Evolutionary conservation across 257 asterid species (phyloP).

Genomic region (Sherardia arvensis): DNA sequence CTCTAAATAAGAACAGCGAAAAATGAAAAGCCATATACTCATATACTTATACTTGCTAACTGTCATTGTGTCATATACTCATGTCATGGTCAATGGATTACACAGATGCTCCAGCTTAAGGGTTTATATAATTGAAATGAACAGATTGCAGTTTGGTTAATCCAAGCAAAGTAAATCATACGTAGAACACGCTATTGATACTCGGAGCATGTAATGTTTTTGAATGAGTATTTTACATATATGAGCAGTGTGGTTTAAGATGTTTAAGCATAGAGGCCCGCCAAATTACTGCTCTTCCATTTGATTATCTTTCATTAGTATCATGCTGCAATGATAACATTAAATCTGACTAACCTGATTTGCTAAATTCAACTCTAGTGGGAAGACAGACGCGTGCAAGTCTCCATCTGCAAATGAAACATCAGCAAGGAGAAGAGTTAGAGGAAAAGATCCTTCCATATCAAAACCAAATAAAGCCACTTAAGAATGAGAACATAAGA

Average conservation of each 20-base stretch:
- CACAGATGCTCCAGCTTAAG: background rate
- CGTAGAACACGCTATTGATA: background rate
- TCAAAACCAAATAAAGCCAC: background rate
- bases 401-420: slow-evolving; percentile 3
- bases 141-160: background rate
- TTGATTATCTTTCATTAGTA: background rate
- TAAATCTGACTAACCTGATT: slow-evolving; percentile 4
- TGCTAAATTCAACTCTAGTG: background rate
- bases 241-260: background rate
- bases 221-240: background rate
- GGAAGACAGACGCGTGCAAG: background rate
- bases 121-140: background rate
- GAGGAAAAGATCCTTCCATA: background rate
- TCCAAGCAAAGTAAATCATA: background rate
- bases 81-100: background rate
- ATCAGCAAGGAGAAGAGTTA: background rate
- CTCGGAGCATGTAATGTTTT: background rate
- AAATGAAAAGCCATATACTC: too few species aligned
- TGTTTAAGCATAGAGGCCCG: background rate
- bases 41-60: too few species aligned
- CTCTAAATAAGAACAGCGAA: too few species aligned
- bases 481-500: background rate
- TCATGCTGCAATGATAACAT: background rate
- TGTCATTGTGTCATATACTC: too few species aligned
- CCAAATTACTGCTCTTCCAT: background rate